phyloP scores from a whole-genome alignment of 176 grass and related monocot genomes.

The Pharus latifolius region DNA sequence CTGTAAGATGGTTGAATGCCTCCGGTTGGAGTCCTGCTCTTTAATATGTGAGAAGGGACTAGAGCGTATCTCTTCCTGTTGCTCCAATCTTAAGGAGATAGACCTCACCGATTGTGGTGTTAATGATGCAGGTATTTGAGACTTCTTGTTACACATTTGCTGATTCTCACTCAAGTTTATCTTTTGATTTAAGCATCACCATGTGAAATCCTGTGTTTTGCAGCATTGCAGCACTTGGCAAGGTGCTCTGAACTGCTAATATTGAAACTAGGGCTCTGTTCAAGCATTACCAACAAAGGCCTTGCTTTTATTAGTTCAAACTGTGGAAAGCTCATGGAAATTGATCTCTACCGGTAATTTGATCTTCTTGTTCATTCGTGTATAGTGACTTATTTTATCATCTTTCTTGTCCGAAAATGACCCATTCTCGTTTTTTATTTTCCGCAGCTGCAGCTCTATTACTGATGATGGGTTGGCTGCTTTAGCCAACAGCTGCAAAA shows the following conservation, averaged over 20 bases:
- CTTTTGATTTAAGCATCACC: background rate
- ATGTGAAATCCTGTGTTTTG: constrained; percentile 26
- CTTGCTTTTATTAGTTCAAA: constrained; percentile 67
- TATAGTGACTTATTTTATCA: background rate
- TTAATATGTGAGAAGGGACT: constrained; percentile 84
- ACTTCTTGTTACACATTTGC: background rate
- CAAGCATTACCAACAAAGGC: constrained; percentile 59
- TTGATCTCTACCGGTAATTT: constrained; percentile 86
- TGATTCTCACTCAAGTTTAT: background rate
- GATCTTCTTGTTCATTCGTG: background rate
- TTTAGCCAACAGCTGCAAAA: constrained; percentile 71
- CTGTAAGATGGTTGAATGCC: constrained; percentile 64
- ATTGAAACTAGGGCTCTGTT: constrained; percentile 84
- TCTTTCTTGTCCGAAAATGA: background rate
- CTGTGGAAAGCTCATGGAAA: constrained; percentile 58
- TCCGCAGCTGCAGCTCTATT: constrained; percentile 49
- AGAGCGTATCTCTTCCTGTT: constrained; percentile 40
- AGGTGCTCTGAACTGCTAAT: constrained; percentile 61
- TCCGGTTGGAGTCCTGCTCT: constrained; percentile 70
- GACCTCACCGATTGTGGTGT: constrained; percentile 93
- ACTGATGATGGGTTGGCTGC: constrained; percentile 78
- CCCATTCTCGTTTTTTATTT: background rate
- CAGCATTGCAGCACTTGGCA: constrained; percentile 75
- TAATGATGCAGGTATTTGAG: constrained; percentile 52
- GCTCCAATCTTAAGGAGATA: constrained; percentile 73